Evolutionary conservation across 768 basidiomycete genomes (phyloP).

Genomic region (Pleurotus citrinopileatus): DNA sequence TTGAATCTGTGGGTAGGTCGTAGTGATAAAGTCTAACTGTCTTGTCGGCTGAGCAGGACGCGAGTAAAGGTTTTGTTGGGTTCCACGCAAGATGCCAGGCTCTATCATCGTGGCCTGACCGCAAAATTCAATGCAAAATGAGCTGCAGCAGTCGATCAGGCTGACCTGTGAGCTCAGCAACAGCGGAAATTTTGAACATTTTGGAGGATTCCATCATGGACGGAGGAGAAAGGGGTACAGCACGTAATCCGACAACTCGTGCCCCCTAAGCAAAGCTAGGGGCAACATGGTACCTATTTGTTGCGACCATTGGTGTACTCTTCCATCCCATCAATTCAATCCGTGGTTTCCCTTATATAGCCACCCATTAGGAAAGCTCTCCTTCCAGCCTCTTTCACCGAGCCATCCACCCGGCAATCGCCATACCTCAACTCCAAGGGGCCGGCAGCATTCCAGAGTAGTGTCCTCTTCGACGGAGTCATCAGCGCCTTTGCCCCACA

Average conservation of each 20-base stretch:
- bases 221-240: too few species aligned
- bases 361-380: not conserved
- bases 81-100: conserved; percentile 93
- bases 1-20: conserved; percentile 23
- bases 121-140: too few species aligned
- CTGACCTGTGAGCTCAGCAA: not conserved
- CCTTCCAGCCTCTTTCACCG: conserved; percentile 12
- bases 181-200: not conserved
- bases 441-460: conserved; percentile 16
- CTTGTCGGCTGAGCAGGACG: conserved; percentile 95
- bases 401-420: conserved; percentile 12
- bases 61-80: conserved; percentile 72
- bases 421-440: conserved; percentile 16
- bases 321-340: too few species aligned
- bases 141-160: too few species aligned
- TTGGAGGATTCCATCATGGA: not conserved
- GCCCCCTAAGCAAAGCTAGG: too few species aligned
- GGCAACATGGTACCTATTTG: too few species aligned
- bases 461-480: not conserved
- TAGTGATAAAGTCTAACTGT: conserved; percentile 85
- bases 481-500: conserved; percentile 14
- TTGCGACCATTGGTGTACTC: too few species aligned
- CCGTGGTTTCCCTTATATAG: conserved; percentile 11
- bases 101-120: conserved; percentile 72
- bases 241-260: too few species aligned